A percentile compares a stretch with the other conserved stretches of the same genome.
Conservation (phyloP, 1,284 basidiomycete genomes). For the Erythrobasidium hasegawianum region DNA sequence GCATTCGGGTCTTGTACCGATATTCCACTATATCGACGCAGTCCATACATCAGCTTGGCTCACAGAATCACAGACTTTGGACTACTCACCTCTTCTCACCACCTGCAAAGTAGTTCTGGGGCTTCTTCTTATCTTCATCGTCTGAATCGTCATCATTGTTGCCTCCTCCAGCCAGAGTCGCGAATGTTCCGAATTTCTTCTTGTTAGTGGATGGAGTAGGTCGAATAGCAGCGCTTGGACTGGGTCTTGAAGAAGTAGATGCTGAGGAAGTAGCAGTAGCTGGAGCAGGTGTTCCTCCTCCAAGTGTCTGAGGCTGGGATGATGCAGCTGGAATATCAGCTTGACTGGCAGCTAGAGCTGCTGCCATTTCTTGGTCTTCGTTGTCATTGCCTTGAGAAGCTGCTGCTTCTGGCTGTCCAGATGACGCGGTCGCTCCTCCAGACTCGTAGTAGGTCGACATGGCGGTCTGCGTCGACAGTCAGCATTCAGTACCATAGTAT, state of each 20-base stretch:
- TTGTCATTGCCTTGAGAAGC: too few relatives aligned
- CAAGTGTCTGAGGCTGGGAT: conserved; percentile 46
- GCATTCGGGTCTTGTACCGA: conserved; percentile 75
- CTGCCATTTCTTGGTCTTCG: conserved; percentile 16
- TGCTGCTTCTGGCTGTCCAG: neutral
- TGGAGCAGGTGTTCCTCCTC: conserved; percentile 47
- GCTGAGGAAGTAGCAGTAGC: neutral
- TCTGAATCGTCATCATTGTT: conserved; percentile 54
- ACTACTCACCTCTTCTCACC: conserved; percentile 74
- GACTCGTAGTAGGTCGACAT: conserved; percentile 50
- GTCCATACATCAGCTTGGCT: too few relatives aligned
- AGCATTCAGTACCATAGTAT: too few relatives aligned
- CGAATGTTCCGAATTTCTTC: conserved; percentile 15
- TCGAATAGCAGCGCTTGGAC: conserved; percentile 23
- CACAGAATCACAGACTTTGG: too few relatives aligned
- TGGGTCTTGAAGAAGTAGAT: conserved; percentile 23
- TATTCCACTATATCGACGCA: conserved; percentile 67
- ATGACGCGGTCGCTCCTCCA: conserved; percentile 37
- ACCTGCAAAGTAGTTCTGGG: conserved; percentile 73
- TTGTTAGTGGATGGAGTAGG: conserved; percentile 4
- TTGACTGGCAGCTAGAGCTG: conserved; percentile 3
- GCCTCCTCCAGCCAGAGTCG: conserved; percentile 42
- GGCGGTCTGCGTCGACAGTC: conserved; percentile 47
- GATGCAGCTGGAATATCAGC: conserved; percentile 16
- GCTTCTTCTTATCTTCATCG: conserved; percentile 51